Evolutionary conservation across 2,329 filamentous ascomycete genomes (phyloP).

Genomic region (Pseudovirgaria hyperparasitica): DNA sequence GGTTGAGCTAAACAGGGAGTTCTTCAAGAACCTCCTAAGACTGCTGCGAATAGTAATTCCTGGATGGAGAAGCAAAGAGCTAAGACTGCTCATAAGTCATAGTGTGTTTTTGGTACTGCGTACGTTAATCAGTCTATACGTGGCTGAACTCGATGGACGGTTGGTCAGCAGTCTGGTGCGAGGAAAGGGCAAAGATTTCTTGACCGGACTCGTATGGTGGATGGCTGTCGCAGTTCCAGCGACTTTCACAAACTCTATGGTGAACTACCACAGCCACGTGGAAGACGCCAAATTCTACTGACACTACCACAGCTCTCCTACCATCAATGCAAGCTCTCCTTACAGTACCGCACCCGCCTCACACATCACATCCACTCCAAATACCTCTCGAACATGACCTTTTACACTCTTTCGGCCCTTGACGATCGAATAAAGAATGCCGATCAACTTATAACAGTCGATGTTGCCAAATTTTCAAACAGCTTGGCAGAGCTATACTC

Average conservation of each 20-base stretch:
- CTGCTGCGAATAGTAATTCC: conserved; percentile 81
- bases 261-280: conserved; percentile 28
- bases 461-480: conserved; percentile 93
- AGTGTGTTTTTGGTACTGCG: conserved; percentile 84
- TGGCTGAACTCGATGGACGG: conserved; percentile 87
- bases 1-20: conserved; percentile 85
- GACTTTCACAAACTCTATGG: conserved; percentile 98
- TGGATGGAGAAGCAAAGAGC: conserved; percentile 78
- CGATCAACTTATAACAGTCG: conserved; percentile 92
- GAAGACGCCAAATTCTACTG: conserved; percentile 4
- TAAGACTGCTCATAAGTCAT: conserved; percentile 75
- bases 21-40: conserved; percentile 63
- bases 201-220: conserved; percentile 89
- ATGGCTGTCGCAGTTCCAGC: conserved; percentile 94
- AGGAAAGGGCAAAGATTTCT: conserved; percentile 80
- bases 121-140: conserved; percentile 87
- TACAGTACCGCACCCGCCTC: conserved; percentile 83
- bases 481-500: conserved; percentile 91
- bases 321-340: conserved; percentile 86
- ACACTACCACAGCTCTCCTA: conserved; percentile 60
- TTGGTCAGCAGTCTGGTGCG: conserved; percentile 87
- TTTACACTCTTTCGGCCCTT: conserved; percentile 88
- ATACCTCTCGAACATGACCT: conserved; percentile 94
- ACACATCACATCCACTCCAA: conserved; percentile 94
- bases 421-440: conserved; percentile 98